A percentile compares a stretch with the other conserved stretches of the same genome.
These are phyloP conservation scores for Tulasnella sp. DNA, from an alignment of 768 basidiomycete species.

Conservation along the genomic window DNA sequence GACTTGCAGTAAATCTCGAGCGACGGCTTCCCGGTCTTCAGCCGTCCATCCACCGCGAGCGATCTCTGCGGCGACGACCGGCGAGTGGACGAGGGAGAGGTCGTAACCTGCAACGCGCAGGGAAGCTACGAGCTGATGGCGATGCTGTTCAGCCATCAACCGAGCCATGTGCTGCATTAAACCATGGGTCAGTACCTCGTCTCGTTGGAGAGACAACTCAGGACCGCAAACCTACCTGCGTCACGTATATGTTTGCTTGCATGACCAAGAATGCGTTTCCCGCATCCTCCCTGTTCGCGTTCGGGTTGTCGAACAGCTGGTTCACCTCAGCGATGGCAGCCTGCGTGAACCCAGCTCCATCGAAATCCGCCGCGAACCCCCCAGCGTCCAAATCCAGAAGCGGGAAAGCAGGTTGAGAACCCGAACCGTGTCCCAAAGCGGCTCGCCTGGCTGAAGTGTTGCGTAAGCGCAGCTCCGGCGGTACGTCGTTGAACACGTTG, in stretches of 20 bases:
- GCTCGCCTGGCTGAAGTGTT: neutral
- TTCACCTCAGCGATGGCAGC: constrained; percentile 84
- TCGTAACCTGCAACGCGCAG: constrained; percentile 48
- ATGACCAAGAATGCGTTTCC: constrained; percentile 86
- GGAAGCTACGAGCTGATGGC: constrained; percentile 71
- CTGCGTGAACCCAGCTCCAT: constrained; percentile 62
- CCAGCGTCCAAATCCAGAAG: neutral
- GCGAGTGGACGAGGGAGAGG: constrained; percentile 13
- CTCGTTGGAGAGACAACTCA: neutral
- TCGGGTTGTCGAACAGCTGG: constrained; percentile 88
- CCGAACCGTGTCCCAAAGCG: neutral
- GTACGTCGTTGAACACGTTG: constrained; percentile 66
- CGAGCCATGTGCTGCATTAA: constrained; percentile 76
- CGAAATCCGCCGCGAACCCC: constrained; percentile 21
- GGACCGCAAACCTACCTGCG: constrained; percentile 58
- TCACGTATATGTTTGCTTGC: constrained; percentile 89
- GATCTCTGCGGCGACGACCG: constrained; percentile 27
- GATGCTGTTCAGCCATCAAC: constrained; percentile 88
- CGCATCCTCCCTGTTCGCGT: constrained; percentile 80
- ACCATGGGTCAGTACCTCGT: neutral
- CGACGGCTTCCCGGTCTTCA: constrained; percentile 76
- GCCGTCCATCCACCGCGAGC: constrained; percentile 38
- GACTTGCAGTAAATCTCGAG: constrained; percentile 80
- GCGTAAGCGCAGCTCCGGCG: constrained; percentile 61
- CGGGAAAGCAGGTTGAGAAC: neutral